These are phyloP conservation scores for Monosporascus sp. DNA, from an alignment of 2,329 filamentous ascomycete genomes.

Conservation along the genomic window DNA sequence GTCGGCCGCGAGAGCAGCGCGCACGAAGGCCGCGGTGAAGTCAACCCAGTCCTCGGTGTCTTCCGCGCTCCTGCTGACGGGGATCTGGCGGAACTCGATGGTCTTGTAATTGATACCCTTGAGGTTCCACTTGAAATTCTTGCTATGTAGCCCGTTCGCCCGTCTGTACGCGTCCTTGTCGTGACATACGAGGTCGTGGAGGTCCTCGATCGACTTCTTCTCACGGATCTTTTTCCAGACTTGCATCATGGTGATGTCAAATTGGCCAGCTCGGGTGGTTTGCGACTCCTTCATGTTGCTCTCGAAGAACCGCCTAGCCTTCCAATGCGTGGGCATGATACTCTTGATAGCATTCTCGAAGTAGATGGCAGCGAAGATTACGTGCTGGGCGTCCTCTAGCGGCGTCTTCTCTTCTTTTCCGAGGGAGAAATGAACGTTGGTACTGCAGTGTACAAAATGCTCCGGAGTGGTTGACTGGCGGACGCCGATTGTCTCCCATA, in stretches of 20 bases:
- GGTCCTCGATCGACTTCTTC: not conserved
- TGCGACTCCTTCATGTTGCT: too few species aligned
- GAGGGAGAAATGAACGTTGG: constrained; percentile 7
- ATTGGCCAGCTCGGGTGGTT: too few species aligned
- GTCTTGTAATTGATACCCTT: constrained; percentile 3
- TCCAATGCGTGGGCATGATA: not conserved
- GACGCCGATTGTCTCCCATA: not conserved
- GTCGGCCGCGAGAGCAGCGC: not conserved
- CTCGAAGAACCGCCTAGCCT: constrained; percentile 1
- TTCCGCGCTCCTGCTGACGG: not conserved
- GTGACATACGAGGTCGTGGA: constrained; percentile 3
- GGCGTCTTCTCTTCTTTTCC: not conserved
- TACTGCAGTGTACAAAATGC: not conserved
- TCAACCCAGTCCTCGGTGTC: constrained; percentile 2
- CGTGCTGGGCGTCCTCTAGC: constrained; percentile 1
- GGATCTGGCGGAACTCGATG: constrained; percentile 11
- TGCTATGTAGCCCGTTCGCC: not conserved
- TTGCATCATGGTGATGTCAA: not conserved
- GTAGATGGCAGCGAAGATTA: constrained; percentile 8
- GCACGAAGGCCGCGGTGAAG: constrained; percentile 2
- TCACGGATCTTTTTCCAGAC: not conserved
- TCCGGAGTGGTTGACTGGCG: not conserved
- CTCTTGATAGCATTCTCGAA: constrained; percentile 6
- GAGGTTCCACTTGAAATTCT: constrained; percentile 9
- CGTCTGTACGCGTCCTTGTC: not conserved